Percentiles rank a stretch among this genome's conserved stretches.
Conservation (phyloP, 306 rosid genomes). For the Hippophae gyantsensis region DNA sequence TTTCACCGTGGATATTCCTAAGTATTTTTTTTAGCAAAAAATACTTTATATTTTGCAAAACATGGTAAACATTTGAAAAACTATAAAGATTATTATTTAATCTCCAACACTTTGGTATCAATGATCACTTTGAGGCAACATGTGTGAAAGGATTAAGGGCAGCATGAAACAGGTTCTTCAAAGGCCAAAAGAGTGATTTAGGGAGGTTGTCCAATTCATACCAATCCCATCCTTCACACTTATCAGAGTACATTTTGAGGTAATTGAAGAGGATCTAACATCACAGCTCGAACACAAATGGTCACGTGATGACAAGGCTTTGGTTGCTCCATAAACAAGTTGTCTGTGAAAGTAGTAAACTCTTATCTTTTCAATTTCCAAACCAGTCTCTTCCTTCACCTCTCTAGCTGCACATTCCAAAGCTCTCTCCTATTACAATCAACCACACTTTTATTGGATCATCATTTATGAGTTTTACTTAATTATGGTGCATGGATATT, state of each 20-base stretch:
- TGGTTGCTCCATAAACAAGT: constrained; percentile 27
- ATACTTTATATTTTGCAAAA: too few relatives aligned
- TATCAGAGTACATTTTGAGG: constrained; percentile 35
- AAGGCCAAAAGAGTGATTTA: constrained; percentile 50
- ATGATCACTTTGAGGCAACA: too few relatives aligned
- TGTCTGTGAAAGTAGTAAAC: constrained; percentile 40
- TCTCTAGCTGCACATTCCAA: constrained; percentile 61
- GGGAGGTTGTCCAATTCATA: constrained; percentile 48
- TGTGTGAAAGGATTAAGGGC: constrained; percentile 46
- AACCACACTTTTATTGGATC: too few relatives aligned
- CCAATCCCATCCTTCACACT: constrained; percentile 82
- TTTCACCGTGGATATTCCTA: too few relatives aligned
- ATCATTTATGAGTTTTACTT: too few relatives aligned
- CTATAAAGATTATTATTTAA: too few relatives aligned
- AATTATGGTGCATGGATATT: too few relatives aligned
- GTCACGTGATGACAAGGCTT: constrained; percentile 45
- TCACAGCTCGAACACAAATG: constrained; percentile 30
- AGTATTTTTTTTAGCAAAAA: too few relatives aligned
- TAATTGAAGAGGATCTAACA: constrained; percentile 21
- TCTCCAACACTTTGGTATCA: too few relatives aligned
- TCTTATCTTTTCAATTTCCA: constrained; percentile 31
- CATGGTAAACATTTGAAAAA: too few relatives aligned
- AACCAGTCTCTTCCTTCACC: constrained; percentile 61
- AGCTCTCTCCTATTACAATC: constrained; percentile 42
- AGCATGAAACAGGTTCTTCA: constrained; percentile 30